Base-by-base conservation (phyloP, 1,284 basidiomycete genomes). In the Athelia psychrophila region DNA sequence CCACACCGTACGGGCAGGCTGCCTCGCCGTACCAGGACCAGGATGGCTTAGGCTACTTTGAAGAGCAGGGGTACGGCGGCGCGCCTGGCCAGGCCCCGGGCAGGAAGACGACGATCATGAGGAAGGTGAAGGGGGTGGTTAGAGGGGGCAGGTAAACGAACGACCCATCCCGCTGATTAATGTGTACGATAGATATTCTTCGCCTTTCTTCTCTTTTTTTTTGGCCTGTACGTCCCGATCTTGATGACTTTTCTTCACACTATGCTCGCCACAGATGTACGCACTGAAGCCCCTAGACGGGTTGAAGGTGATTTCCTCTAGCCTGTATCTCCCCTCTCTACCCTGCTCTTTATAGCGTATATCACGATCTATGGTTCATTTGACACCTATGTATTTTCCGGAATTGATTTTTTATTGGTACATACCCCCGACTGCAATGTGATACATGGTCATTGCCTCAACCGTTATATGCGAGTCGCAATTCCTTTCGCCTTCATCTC, bases 101-200 rank as follows among this genome's bases (percentile, higher is more conserved):
- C 18, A 75, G 88, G 61, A 91, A 84, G 78, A 78, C 85, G 2
- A 91, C 88, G 63, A 69, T 92, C 51, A 76, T 91, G 74, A 87
- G 85, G 79, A 91, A 84, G 65, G 80, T 92, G 50, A 85, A 84
- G 58, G 77, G 80, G 32, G 87, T 77, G 10, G 86, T 90, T 52
- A 80, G 83, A 54, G 82, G 81, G 12, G 68, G 72, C 45, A 77
- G 75, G 60, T 78, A 67, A 68, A 55, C 44, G 22, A 20, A 44
- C 15, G 20, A 23, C 44, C 19, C 6, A 20, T 13, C 27, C 6
- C 27, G 27, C 27, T 30, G 27, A 30, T 5, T 13, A 30, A 5
- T 30, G 27, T 30, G 27, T 30, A 30, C 13, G 27, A 30, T 30
- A 30, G 27, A 6, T 13, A 6, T 30, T 30, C 13, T 30, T 30